Base-by-base conservation (phyloP, 208 protist genomes). In the Herpetomonas muscarum region DNA sequence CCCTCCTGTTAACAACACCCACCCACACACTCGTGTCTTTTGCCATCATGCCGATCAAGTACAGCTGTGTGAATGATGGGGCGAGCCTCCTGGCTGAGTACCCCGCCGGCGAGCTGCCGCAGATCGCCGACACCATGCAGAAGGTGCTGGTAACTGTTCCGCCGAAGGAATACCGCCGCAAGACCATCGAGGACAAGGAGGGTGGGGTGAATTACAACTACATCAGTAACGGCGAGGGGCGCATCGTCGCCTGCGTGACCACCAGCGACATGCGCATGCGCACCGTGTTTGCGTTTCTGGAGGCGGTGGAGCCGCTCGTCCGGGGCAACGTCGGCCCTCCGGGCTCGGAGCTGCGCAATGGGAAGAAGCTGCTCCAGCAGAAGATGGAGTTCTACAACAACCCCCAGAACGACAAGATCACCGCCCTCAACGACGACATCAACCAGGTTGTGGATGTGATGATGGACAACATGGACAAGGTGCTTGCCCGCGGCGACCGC, bases 341-440 rank as follows among this genome's bases (percentile, higher is more conserved):
- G 24, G 84, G 80, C 2, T 42, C 70, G 15, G 85, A 93, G 61
- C 64, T 93, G 10, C 81, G 86, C 45, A 96, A 96, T 45, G 85
- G 81, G 31, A 93, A 88, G 69, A 96, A 96, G 64, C 77, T 96
- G 24, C 76, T 96, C 10, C 85, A 91, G 73, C 83, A 96, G 63
- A 96, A 96, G 74, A 92, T 93, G 84, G 89, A 96, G 57, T 96
- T 94, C 70, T 96, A 93, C 76, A 96, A 94, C 72, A 87, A 94
- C 58, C 85, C 87, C 3, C 83, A 93, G 67, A 94, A 93, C 56
- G 90, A 96, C 55, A 92, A 94, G 72, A 92, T 96, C 59, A 88
- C 84, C 1, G 78, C 78, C 6, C 64, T 96, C 21, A 93, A 93
- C 46, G 80, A 92, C 46, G 83, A 93, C 45, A 94, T 96, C 61